Conservation (phyloP, 2,329 filamentous ascomycete species). For the Venturia asperata region DNA sequence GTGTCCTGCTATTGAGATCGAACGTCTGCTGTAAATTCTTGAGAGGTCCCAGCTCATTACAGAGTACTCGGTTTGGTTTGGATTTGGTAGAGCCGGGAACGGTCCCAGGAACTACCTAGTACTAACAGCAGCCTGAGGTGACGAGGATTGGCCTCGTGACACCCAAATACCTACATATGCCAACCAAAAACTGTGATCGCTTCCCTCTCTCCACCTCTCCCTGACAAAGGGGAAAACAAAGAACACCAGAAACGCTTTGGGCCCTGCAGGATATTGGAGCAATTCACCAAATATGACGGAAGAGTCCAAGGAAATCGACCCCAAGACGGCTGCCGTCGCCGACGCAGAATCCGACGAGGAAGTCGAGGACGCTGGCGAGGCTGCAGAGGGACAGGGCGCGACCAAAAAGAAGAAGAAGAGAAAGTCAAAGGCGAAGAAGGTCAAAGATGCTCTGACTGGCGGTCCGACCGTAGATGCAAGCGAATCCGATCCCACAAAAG, state of each 20-base stretch:
- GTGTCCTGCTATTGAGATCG: neutral
- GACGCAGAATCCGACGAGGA: conserved; percentile 15
- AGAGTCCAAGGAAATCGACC: conserved; percentile 18
- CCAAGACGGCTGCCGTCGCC: neutral
- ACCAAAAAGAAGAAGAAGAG: conserved; percentile 52
- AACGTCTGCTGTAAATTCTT: no score
- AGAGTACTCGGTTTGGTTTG: no score
- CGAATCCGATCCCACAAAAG: conserved; percentile 24
- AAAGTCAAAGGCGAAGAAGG: conserved; percentile 58
- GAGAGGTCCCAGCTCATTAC: no score
- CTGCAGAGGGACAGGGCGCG: conserved; percentile 1
- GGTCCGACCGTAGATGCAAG: conserved; percentile 28
- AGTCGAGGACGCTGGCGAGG: conserved; percentile 16
- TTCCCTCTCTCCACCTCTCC: neutral
- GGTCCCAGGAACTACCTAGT: no score
- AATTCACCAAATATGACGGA: neutral
- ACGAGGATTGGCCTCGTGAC: neutral
- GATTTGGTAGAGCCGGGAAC: no score
- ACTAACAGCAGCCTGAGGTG: neutral
- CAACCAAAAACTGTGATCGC: neutral
- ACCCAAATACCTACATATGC: no score
- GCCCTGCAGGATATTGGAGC: neutral
- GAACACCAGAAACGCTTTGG: neutral
- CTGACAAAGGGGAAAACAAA: neutral
- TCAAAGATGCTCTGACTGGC: conserved; percentile 39